Percentiles rank a stretch among this genome's conserved stretches.
Conservation (phyloP, 768 basidiomycete genomes). For the Tulasnella sp. region DNA sequence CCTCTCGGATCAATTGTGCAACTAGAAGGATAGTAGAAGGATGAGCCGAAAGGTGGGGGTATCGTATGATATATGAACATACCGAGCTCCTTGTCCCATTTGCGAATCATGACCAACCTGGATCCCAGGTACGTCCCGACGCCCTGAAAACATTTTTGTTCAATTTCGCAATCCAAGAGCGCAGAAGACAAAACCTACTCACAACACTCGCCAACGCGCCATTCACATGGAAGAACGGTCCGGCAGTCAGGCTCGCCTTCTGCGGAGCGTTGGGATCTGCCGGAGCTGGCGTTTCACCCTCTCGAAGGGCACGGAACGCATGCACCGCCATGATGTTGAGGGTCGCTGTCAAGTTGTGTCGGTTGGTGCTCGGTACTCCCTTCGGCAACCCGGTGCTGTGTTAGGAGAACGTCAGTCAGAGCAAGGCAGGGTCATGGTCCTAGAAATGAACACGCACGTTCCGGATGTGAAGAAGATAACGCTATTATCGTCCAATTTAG, state of each 20-base stretch:
- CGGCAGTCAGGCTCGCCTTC: constrained; percentile 1
- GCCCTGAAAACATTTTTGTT: constrained; percentile 31
- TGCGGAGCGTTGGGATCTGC: neutral
- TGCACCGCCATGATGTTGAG: constrained; percentile 40
- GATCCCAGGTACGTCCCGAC: constrained; percentile 45
- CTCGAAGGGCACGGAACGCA: constrained; percentile 36
- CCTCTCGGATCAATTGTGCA: constrained; percentile 38
- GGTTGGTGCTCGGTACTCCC: constrained; percentile 57
- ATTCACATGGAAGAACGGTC: constrained; percentile 57
- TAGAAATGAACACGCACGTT: constrained; percentile 25
- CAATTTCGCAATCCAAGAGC: neutral
- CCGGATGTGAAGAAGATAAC: constrained; percentile 57
- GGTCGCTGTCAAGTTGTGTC: constrained; percentile 49
- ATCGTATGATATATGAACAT: too few species aligned
- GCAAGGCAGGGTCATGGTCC: neutral
- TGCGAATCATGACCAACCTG: constrained; percentile 47
- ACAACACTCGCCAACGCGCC: constrained; percentile 42
- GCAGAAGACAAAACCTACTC: neutral
- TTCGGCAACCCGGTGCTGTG: constrained; percentile 48
- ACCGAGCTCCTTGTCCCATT: constrained; percentile 50
- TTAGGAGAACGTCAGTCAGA: too few species aligned
- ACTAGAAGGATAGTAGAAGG: constrained; percentile 5
- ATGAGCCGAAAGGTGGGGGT: neutral
- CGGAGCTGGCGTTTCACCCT: constrained; percentile 25
- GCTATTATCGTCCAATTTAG: constrained; percentile 49